These are phyloP conservation scores for Auricularia sp. DNA, from an alignment of 768 basidiomycete genomes.

Conservation along the genomic window DNA sequence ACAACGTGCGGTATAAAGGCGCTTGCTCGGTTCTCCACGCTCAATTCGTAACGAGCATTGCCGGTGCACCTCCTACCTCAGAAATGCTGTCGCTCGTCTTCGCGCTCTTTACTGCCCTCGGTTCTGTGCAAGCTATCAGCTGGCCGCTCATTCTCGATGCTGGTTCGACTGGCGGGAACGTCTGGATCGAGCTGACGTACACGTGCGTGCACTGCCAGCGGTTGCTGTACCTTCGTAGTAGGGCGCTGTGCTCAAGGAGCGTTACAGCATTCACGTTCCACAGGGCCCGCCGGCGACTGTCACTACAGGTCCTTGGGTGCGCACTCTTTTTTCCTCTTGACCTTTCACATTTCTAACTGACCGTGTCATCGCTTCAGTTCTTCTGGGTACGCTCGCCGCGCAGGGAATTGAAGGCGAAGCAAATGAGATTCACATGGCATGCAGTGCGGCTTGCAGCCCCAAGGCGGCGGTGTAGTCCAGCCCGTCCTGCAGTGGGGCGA, in stretches of 20 bases:
- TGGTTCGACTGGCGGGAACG: neutral
- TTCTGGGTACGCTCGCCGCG: neutral
- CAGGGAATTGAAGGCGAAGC: neutral
- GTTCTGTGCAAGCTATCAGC: neutral
- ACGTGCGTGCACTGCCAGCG: neutral
- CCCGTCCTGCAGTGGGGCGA: slow-evolving; percentile 5
- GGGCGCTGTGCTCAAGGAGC: neutral
- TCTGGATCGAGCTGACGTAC: slow-evolving; percentile 1
- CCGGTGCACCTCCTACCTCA: too few relatives aligned
- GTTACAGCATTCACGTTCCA: slow-evolving; percentile 1
- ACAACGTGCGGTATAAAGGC: too few relatives aligned
- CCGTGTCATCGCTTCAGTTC: neutral
- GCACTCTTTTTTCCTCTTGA: neutral
- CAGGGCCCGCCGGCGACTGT: neutral
- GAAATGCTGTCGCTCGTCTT: too few relatives aligned
- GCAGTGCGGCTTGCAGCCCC: neutral
- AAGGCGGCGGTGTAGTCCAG: neutral
- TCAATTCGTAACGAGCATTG: too few relatives aligned
- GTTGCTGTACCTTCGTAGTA: neutral
- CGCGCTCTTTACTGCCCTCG: too few relatives aligned
- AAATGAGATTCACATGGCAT: neutral
- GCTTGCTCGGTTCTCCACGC: too few relatives aligned
- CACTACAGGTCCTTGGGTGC: neutral
- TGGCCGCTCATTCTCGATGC: neutral
- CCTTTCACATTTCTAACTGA: neutral